Conservation (phyloP, 352 stramenopile species). For the Halophytophthora batemanensis region DNA sequence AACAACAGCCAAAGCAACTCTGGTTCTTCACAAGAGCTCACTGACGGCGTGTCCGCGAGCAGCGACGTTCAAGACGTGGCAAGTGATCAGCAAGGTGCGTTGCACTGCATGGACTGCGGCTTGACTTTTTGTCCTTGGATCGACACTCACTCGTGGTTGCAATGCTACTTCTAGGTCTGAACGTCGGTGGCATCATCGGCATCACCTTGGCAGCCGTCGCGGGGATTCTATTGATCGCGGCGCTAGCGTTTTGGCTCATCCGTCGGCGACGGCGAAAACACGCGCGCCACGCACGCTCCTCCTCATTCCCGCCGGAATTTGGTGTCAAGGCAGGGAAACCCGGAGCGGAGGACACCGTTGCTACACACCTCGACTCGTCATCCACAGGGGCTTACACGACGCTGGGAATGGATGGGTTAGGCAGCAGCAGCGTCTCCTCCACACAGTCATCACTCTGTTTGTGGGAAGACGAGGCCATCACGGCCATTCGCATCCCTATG, state of each 20-base stretch:
- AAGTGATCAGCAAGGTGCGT: no score
- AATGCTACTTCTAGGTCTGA: background rate
- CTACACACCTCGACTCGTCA: no score
- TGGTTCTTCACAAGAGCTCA: no score
- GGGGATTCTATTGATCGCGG: background rate
- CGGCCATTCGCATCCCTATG: conserved; percentile 8
- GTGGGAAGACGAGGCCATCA: conserved; percentile 3
- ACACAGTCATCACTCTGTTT: background rate
- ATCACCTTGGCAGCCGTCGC: background rate
- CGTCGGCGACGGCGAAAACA: background rate
- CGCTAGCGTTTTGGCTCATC: background rate
- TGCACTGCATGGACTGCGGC: no score
- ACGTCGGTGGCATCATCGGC: background rate
- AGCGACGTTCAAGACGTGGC: no score
- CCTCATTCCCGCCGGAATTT: no score
- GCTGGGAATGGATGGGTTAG: background rate
- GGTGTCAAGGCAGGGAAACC: no score
- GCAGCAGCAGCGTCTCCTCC: background rate
- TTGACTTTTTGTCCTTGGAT: no score
- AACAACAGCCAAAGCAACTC: no score
- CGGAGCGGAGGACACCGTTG: no score
- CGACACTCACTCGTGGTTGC: no score
- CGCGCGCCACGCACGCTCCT: background rate
- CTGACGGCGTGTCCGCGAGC: no score
- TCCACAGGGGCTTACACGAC: background rate